Evolutionary conservation across 2,329 filamentous ascomycete species (phyloP).

Genomic region (Hysterium pulicare): DNA sequence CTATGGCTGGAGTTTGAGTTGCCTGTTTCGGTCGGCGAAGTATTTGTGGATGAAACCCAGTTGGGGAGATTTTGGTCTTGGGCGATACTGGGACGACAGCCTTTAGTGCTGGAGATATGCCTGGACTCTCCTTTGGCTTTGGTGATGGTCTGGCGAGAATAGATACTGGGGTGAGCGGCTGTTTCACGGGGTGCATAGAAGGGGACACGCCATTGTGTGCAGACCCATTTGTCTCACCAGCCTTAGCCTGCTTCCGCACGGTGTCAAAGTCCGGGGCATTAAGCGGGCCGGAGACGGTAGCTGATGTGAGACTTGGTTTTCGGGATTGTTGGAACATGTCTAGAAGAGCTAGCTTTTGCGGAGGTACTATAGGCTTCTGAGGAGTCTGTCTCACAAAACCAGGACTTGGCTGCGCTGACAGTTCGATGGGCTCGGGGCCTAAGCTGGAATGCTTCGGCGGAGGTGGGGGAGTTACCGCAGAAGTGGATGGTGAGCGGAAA

Average conservation of each 20-base stretch:
- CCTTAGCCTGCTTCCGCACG: conserved; percentile 29
- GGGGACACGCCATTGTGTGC: conserved; percentile 21
- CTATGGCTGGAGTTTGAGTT: not conserved
- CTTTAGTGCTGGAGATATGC: conserved; percentile 3
- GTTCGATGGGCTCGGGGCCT: conserved; percentile 41
- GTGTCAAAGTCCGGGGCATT: conserved; percentile 42
- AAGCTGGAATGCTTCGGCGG: conserved; percentile 10
- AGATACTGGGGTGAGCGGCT: conserved; percentile 7
- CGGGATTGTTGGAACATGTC: conserved; percentile 17
- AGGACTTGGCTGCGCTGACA: conserved; percentile 44
- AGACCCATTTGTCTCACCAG: conserved; percentile 10
- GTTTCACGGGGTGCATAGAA: not conserved
- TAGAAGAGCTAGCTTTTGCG: conserved; percentile 18
- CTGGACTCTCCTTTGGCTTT: not conserved
- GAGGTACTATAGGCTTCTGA: conserved; percentile 17
- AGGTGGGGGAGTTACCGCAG: conserved; percentile 19
- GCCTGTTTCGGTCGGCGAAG: conserved; percentile 30
- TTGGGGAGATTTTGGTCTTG: not conserved
- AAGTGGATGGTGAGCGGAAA: conserved; percentile 35
- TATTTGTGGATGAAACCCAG: conserved; percentile 33
- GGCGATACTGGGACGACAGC: conserved; percentile 4
- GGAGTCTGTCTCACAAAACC: conserved; percentile 12
- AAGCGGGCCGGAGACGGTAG: conserved; percentile 41
- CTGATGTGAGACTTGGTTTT: conserved; percentile 32
- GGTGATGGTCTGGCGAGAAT: not conserved